Evolutionary conservation across 306 rosid species (phyloP).

Genomic region (Malus fusca): DNA sequence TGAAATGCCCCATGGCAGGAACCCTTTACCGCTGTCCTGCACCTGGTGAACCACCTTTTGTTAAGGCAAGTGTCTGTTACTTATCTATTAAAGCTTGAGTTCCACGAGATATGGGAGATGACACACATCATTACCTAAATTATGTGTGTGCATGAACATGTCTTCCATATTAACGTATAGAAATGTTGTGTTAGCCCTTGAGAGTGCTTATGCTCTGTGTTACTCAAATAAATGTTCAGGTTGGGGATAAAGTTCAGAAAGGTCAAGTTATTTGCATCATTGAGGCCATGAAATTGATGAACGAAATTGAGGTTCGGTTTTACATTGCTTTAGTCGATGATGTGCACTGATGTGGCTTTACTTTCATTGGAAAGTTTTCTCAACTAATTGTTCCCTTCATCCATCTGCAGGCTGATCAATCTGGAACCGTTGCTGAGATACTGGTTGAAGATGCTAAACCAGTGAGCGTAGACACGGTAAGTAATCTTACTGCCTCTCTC

Average conservation of each 20-base stretch:
- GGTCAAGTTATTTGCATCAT: slow-evolving; percentile 84
- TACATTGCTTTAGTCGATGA: neutral
- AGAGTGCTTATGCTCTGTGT: neutral
- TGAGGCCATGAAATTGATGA: slow-evolving; percentile 98
- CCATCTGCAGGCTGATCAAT: slow-evolving; percentile 68
- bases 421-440: slow-evolving; percentile 70
- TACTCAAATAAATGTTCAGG: slow-evolving; percentile 41
- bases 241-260: slow-evolving; percentile 87
- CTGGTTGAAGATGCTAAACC: slow-evolving; percentile 60
- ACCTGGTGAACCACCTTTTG: slow-evolving; percentile 85
- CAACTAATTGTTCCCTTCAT: neutral
- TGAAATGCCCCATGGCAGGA: slow-evolving; percentile 97
- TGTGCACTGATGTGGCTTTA: neutral
- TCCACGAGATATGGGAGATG: neutral
- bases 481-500: slow-evolving; percentile 5
- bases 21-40: slow-evolving; percentile 69
- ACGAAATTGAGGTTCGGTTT: slow-evolving; percentile 73
- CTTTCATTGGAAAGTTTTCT: neutral
- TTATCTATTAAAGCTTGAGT: neutral
- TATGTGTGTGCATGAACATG: neutral
- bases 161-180: no score
- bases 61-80: slow-evolving; percentile 45
- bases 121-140: neutral
- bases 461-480: slow-evolving; percentile 77
- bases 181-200: neutral